Base-by-base conservation (phyloP, 2,329 filamentous ascomycete species). In the Beauveria medogensis region DNA sequence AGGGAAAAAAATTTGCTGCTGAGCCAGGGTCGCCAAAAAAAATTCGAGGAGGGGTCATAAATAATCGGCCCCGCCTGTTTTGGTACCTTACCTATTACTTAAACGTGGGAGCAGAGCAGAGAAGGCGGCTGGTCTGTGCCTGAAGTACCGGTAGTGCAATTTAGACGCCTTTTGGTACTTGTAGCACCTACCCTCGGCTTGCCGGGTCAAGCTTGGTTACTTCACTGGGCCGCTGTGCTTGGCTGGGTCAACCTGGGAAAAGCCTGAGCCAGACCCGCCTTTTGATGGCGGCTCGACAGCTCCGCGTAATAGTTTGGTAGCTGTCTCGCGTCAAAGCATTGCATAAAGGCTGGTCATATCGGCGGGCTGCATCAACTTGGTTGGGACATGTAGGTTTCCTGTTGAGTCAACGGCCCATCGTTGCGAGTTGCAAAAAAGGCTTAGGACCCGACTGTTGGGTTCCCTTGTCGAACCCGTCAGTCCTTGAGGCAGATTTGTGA, bases 401-500 rank as follows among this genome's bases (percentile, higher is more conserved):
- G 34, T 37, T 14, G 12, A 37, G 34, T 37, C 34, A 1, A 37
- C 14, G 34, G 34, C 14, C 34, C 12, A 37, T 16, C 34, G 37
- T 8, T 43, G 10, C 6, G 37, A 9, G 51, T n/a, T 53, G 51
- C 18, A 20, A 12, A n/a, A n/a, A 26, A n/a, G 26, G 6, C 4
- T 9, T 12, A 34, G 4, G 9, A 20, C n/a, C 30, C 53, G 24
- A 9, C 16, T 43, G 41, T 55, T 9, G 52, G 20, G 18, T 43
- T 55, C 28, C 7, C 22, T 26, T n/a, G 14, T 4, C 6, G 18
- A 24, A 16, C 52, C 26, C 18, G 12, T 43, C 37, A 58, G 30
- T 63, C 67, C 26, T 79, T 77, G 20, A 83, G 68, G 67, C 81
- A 83, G 46, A 83, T 72, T 7, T 68, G 64, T 28, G 71, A 68